A percentile compares a stretch with the other conserved stretches of the same genome.
Conservation (phyloP, 441 rosid species). For the Aleurites moluccanus region DNA sequence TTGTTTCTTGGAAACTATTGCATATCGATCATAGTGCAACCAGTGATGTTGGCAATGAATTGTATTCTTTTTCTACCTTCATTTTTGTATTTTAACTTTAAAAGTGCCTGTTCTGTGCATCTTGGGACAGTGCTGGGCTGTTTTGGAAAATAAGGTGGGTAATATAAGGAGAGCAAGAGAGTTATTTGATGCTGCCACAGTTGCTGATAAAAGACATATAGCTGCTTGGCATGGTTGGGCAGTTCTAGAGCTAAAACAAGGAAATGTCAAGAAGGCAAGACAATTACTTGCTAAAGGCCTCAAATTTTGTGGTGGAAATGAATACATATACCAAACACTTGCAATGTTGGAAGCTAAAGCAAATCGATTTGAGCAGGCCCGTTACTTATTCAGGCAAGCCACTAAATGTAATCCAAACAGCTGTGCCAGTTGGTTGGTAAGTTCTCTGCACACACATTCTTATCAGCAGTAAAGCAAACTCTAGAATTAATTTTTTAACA, state of each 20-base stretch:
- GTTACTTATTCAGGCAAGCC: slow-evolving; percentile 81
- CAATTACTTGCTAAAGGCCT: slow-evolving; percentile 90
- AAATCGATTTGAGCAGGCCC: slow-evolving; percentile 69
- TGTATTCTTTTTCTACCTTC: slow-evolving; percentile 4
- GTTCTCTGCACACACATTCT: slow-evolving; percentile 33
- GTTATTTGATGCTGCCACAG: slow-evolving; percentile 91
- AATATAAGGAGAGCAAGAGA: slow-evolving; percentile 86
- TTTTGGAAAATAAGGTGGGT: slow-evolving; percentile 80
- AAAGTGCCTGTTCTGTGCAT: slow-evolving; percentile 13
- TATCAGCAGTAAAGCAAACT: not conserved
- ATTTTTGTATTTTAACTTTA: slow-evolving; percentile 14
- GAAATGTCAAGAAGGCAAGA: slow-evolving; percentile 91
- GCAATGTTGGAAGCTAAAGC: slow-evolving; percentile 87
- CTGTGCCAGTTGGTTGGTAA: slow-evolving; percentile 99
- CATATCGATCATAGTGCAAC: not conserved
- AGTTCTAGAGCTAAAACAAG: slow-evolving; percentile 84
- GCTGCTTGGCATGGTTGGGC: slow-evolving; percentile 99
- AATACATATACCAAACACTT: slow-evolving; percentile 87
- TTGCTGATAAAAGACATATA: slow-evolving; percentile 83
- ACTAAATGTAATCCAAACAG: slow-evolving; percentile 81
- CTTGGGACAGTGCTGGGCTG: slow-evolving; percentile 94
- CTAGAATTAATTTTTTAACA: slow-evolving; percentile 2
- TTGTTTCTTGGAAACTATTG: not conserved
- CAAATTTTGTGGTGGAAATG: slow-evolving; percentile 78
- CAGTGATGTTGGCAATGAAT: no score